Evolutionary conservation across 257 asterid species (phyloP), one percentile per base, ranked within the genome.

Genomic region (Solanum tacnaense): DNA sequence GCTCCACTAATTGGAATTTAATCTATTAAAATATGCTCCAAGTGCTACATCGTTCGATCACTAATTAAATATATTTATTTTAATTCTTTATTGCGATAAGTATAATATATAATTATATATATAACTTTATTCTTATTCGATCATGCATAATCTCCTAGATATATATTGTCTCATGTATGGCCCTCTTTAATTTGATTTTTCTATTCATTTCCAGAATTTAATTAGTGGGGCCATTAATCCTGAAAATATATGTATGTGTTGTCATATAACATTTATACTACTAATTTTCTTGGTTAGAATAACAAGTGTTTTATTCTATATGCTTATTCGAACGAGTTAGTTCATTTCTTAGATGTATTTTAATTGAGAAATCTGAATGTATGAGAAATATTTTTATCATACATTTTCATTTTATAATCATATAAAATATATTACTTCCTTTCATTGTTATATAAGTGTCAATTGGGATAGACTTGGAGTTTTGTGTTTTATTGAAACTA

Each of bases 121-220:
- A 13, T 70, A 86, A 18, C 25, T 86, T 78, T 39, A 11, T 56
- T 89, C 84, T 39, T 16, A 56, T 58, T 56, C 71, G 87, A 25
- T 39, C 39, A 29, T 32, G 56, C 62, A 83, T 23, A 87, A 89
- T 87, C 91, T 73, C 72, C 23, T 12, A 73, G 88, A 87, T 87
- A 41, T 20, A 73, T 73, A 23, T 86, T 86, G 62, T 89, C 87
- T 75, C 68, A 58, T 68, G 3, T 72, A 56, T 84, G 70, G 71
- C 25, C 29, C 56, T 84, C 88, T 25, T 68, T 38, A 13, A 38
- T 76, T 76, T 25, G 20, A 41, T 27, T 13, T 25, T 8, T 49
- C 27, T 81, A 81, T 29, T 87, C 67, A 41, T 25, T n/a, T 25
- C 31, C 21, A 41, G 9, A 46, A 52, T 60, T 23, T 60, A 60